phyloP scores from a whole-genome alignment of 106 monocot species.

The Dendrobium catenatum region DNA sequence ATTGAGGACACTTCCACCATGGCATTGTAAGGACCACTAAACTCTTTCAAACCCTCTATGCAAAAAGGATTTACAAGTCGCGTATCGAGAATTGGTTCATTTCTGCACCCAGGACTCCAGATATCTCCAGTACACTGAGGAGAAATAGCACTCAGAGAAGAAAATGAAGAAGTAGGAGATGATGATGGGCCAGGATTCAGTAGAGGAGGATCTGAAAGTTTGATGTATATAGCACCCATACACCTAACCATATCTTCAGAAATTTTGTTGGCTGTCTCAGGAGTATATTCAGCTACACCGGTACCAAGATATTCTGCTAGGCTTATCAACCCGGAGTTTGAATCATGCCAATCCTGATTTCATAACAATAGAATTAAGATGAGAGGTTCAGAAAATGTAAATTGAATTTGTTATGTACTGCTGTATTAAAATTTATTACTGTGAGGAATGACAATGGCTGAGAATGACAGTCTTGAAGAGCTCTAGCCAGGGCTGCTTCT shows the following conservation, averaged over 20 bases:
- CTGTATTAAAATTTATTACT: conserved; percentile 25
- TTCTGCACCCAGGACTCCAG: conserved; percentile 61
- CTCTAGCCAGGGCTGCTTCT: conserved; percentile 45
- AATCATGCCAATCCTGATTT: conserved; percentile 43
- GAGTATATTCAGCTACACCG: conserved; percentile 58
- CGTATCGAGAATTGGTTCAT: conserved; percentile 48
- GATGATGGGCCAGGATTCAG: conserved; percentile 28
- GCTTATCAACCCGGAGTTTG: conserved; percentile 51
- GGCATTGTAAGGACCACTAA: conserved; percentile 87
- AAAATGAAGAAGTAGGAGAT: conserved; percentile 85
- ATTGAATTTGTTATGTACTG: background rate
- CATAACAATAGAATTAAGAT: background rate
- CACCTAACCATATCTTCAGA: conserved; percentile 81
- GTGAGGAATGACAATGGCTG: conserved; percentile 71
- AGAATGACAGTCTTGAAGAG: conserved; percentile 59
- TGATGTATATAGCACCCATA: conserved; percentile 72
- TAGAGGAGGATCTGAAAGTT: conserved; percentile 71
- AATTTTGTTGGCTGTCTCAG: conserved; percentile 68
- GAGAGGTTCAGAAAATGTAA: conserved; percentile 1
- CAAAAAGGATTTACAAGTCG: conserved; percentile 83
- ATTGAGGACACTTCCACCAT: conserved; percentile 83
- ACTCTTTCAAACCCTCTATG: conserved; percentile 80
- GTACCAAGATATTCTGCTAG: conserved; percentile 86
- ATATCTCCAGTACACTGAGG: conserved; percentile 60
- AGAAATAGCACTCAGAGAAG: conserved; percentile 71